Evolutionary conservation across 805 yeast species (phyloP).

Genomic region (Metschnikowia dekortorum): DNA sequence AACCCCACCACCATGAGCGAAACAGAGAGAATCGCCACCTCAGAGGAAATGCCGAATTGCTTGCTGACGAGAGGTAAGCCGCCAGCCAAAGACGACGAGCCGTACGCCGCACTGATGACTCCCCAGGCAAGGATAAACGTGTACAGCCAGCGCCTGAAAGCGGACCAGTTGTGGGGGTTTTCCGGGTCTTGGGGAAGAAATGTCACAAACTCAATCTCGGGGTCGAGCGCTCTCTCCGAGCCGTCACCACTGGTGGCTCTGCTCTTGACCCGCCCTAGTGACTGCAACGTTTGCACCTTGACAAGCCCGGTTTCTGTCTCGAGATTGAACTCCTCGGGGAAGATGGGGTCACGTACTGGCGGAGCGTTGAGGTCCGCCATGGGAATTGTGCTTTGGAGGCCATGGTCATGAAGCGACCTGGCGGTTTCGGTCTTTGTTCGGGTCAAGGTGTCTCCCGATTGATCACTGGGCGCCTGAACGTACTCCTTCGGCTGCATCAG

Average conservation of each 20-base stretch:
- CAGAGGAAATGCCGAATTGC: constrained; percentile 64
- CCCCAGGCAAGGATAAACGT: constrained; percentile 65
- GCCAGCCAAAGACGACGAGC: constrained; percentile 87
- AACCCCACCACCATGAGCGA: constrained; percentile 89
- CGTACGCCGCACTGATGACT: constrained; percentile 89
- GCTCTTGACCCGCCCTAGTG: constrained; percentile 51
- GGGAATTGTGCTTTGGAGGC: constrained; percentile 53
- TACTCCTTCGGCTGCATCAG: constrained; percentile 14
- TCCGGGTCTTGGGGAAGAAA: constrained; percentile 76
- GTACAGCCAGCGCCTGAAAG: constrained; percentile 52
- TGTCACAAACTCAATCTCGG: constrained; percentile 80
- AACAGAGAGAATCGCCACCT: constrained; percentile 75
- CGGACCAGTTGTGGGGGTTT: constrained; percentile 85
- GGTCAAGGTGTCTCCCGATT: constrained; percentile 5
- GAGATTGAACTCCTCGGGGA: constrained; percentile 88
- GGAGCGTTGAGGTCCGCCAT: constrained; percentile 46
- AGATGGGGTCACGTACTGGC: constrained; percentile 59
- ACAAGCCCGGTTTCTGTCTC: constrained; percentile 89
- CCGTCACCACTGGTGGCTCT: constrained; percentile 25
- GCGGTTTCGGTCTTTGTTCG: constrained; percentile 64
- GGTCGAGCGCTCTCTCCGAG: constrained; percentile 30
- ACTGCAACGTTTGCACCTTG: constrained; percentile 67
- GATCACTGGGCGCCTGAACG: constrained; percentile 1
- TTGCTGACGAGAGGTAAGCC: constrained; percentile 67
- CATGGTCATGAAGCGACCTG: constrained; percentile 60